A percentile compares a stretch with the other conserved stretches of the same genome.
Evolutionary conservation across 2,329 filamentous ascomycete genomes (phyloP).

Genomic region (Curvularia verruculosa): DNA sequence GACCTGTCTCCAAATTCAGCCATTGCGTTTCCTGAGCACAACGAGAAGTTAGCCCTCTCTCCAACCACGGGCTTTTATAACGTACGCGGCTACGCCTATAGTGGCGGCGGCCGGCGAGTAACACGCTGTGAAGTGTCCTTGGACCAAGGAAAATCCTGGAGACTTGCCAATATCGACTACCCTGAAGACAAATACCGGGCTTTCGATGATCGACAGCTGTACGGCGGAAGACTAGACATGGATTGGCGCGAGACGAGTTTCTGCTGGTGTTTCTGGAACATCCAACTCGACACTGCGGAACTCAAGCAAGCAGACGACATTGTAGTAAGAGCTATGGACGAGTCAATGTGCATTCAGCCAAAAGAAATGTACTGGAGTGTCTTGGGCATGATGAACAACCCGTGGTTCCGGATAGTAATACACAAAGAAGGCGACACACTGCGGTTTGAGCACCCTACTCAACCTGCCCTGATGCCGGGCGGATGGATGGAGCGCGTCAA

Average conservation of each 20-base stretch:
- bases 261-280: slow-evolving; percentile 91
- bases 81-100: slow-evolving; percentile 83
- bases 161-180: slow-evolving; percentile 76
- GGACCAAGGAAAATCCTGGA: slow-evolving; percentile 82
- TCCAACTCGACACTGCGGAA: slow-evolving; percentile 68
- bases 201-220: slow-evolving; percentile 67
- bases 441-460: slow-evolving; percentile 85
- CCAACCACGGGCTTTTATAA: slow-evolving; percentile 63
- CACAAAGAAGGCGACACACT: slow-evolving; percentile 68
- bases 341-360: slow-evolving; percentile 83
- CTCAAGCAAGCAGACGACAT: slow-evolving; percentile 72
- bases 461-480: slow-evolving; percentile 75
- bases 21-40: slow-evolving; percentile 78
- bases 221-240: slow-evolving; percentile 79
- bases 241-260: slow-evolving; percentile 81
- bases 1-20: slow-evolving; percentile 89
- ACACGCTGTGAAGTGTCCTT: slow-evolving; percentile 83
- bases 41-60: slow-evolving; percentile 66
- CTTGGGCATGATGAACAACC: slow-evolving; percentile 97
- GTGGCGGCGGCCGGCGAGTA: slow-evolving; percentile 82
- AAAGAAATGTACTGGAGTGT: slow-evolving; percentile 97
- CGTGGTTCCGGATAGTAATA: slow-evolving; percentile 85
- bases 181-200: slow-evolving; percentile 84
- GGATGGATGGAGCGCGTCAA: slow-evolving; percentile 96
- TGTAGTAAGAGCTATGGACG: slow-evolving; percentile 86